Base-by-base conservation (phyloP, 2,329 filamentous ascomycete species). In the Septoria petroselini region DNA sequence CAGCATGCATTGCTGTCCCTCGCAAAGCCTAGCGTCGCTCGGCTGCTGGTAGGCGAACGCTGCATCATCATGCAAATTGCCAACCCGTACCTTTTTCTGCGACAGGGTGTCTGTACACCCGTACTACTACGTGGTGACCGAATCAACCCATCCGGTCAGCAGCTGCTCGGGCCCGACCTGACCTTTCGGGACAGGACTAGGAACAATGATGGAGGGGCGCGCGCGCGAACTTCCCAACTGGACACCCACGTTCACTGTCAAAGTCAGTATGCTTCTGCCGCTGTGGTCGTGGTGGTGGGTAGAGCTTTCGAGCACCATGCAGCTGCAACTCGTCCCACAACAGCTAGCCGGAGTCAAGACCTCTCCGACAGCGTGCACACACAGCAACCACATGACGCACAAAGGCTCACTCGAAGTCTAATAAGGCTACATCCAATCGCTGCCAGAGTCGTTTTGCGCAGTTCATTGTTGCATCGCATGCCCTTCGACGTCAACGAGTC, bases 21-120 rank as follows among this genome's bases (percentile, higher is more conserved):
- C 35, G 19, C 31, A 21, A 29, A 15, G 35, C 21, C 52, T 50
- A 52, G 54, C 46, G 55, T 38, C 42, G 15, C 47, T 31, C 46
- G 51, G 49, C 51, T 50, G 45, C 41, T 39, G 29, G 41, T 41
- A 54, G 49, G 50, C 55, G 55, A 57, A 46, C 49, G 33, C 43
- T 35, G n/a, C n/a, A n/a, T 37, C 42, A 34, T 37, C 39, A 15
- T 34, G 44, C 51, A 45, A 48, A 45, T 52, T 52, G 45, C 33
- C 39, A 17, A 29, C 27, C 18, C 37, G 29, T 40, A 44, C 29
- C 18, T 41, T 5, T 9, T 27, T 41, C 42, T 35, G 35, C n/a
- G 21, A 41, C 50, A 44, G 41, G 29, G 41, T 31, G 39, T 49
- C 14, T 31, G 25, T 23, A 42, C 44, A 18, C 38, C 15, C 37